A percentile compares a stretch with the other conserved stretches of the same genome.
phyloP scores from a whole-genome alignment of 1,284 basidiomycete species.

The Anthracocystis walkeri region DNA sequence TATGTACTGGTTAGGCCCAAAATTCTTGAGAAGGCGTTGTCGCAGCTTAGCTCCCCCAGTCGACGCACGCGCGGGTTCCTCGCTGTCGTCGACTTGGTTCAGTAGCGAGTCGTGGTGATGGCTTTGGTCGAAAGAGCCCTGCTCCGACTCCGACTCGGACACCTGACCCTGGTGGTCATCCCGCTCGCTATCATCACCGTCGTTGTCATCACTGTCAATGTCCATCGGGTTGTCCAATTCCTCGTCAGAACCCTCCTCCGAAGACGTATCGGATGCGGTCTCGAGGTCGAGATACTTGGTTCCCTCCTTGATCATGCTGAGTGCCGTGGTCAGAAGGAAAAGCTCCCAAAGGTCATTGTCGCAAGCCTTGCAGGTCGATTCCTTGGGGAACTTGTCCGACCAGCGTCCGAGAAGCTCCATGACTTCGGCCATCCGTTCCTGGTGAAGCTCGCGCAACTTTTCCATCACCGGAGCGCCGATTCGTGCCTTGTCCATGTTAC shows the following conservation, averaged over 20 bases:
- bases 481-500: not conserved
- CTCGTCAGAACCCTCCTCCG: not conserved
- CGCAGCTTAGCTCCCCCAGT: not conserved
- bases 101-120: constrained; percentile 1
- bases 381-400: constrained; percentile 18
- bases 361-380: constrained; percentile 27
- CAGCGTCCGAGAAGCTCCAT: constrained; percentile 11
- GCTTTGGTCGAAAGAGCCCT: not conserved
- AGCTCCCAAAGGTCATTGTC: constrained; percentile 31
- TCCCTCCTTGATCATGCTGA: constrained; percentile 15
- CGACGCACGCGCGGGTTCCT: constrained; percentile 6
- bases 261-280: constrained; percentile 29
- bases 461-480: constrained; percentile 2
- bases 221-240: too few species aligned
- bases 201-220: constrained; percentile 2
- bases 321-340: constrained; percentile 18
- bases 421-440: constrained; percentile 8
- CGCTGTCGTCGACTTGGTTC: not conserved
- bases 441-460: constrained; percentile 5
- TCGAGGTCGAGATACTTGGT: constrained; percentile 32
- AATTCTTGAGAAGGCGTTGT: constrained; percentile 20
- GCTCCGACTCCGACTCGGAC: not conserved
- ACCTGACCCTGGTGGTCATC: constrained; percentile 5
- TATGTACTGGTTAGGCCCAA: constrained; percentile 29
- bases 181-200: constrained; percentile 3